Conservation (phyloP, 179 eudicot species). For the Carnegiea gigantea region DNA sequence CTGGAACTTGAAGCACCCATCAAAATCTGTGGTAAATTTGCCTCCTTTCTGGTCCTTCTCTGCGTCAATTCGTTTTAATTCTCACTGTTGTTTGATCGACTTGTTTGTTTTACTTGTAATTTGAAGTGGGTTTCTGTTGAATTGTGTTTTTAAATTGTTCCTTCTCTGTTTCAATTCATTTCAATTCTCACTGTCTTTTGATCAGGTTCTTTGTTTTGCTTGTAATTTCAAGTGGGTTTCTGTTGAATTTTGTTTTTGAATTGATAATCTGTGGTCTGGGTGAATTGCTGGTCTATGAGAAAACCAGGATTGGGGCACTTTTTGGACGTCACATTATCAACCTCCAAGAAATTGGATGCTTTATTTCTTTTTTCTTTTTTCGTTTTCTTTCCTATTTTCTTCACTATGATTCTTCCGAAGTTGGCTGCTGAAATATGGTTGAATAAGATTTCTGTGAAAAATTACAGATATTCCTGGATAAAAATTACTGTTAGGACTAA, state of each 20-base stretch:
- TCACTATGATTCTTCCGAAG: neutral
- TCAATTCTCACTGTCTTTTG: neutral
- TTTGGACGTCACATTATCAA: neutral
- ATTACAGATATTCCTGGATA: neutral
- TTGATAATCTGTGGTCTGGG: slow-evolving; percentile 5
- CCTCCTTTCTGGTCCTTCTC: neutral
- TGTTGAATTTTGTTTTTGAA: slow-evolving; percentile 17
- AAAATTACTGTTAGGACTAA: neutral
- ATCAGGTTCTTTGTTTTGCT: neutral
- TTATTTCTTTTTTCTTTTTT: neutral
- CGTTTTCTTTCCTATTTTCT: neutral
- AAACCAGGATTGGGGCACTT: neutral
- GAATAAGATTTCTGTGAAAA: neutral
- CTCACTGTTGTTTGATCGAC: neutral
- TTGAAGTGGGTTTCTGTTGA: slow-evolving; percentile 20
- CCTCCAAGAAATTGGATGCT: neutral
- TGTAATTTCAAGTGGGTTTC: slow-evolving; percentile 17
- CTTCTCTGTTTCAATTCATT: neutral
- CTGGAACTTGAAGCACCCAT: slow-evolving; percentile 71
- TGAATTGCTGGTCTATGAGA: no score
- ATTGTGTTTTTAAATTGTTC: slow-evolving; percentile 11
- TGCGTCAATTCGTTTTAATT: neutral
- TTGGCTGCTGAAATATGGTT: neutral
- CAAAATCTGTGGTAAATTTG: slow-evolving; percentile 55
- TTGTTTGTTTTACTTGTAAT: neutral